Evolutionary conservation across 2,329 filamentous ascomycete genomes (phyloP).

Genomic region (Setomelanomma holmii): DNA sequence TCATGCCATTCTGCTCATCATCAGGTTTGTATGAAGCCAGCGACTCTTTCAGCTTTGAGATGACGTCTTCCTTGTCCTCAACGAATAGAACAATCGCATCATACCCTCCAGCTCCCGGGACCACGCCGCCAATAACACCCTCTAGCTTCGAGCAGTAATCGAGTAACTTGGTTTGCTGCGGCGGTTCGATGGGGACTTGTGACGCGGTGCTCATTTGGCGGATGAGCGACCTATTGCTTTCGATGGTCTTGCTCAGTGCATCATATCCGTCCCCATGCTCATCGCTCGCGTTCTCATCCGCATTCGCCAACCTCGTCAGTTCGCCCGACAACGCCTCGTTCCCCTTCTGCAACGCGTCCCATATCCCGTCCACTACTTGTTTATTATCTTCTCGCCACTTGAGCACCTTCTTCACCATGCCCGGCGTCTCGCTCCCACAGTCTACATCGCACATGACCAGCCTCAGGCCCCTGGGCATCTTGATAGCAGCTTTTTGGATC

Average conservation of each 20-base stretch:
- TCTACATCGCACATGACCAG: constrained; percentile 96
- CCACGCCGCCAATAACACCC: constrained; percentile 88
- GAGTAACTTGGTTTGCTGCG: constrained; percentile 81
- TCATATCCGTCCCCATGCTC: constrained; percentile 51
- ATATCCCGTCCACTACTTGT: constrained; percentile 71
- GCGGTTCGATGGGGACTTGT: constrained; percentile 87
- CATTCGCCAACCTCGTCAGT: constrained; percentile 59
- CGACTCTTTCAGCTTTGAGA: constrained; percentile 66
- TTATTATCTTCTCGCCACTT: constrained; percentile 75
- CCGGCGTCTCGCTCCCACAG: constrained; percentile 89
- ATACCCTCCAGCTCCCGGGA: constrained; percentile 91
- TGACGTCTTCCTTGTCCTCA: constrained; percentile 72
- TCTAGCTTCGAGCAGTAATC: constrained; percentile 75
- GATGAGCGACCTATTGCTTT: constrained; percentile 66
- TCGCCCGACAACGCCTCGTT: constrained; percentile 75
- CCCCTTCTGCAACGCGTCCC: constrained; percentile 74
- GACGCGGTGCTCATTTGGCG: constrained; percentile 77
- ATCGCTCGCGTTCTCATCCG: constrained; percentile 51
- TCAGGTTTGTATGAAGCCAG: constrained; percentile 69
- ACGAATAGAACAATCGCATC: constrained; percentile 87
- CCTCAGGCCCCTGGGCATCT: constrained; percentile 74
- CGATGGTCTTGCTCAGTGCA: constrained; percentile 59
- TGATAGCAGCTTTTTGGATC: constrained; percentile 72
- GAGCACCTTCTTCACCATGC: constrained; percentile 94
- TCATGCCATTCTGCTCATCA: constrained; percentile 45